Base-by-base conservation (phyloP, 176 grass and related monocot species). In the Leersia perrieri region DNA sequence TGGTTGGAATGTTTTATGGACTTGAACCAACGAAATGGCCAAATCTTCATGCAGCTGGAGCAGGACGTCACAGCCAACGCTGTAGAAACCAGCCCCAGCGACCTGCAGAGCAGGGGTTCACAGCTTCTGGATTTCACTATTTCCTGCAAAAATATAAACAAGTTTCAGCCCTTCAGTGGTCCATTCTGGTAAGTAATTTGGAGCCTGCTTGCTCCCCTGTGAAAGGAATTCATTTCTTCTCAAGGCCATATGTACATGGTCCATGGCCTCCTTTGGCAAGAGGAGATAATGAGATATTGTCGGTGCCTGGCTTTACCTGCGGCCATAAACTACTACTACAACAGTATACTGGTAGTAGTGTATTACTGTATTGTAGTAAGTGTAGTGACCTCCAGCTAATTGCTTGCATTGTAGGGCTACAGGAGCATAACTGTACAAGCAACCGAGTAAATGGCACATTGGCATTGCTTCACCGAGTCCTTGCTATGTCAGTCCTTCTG, bases 401-500 rank as follows among this genome's bases (percentile, higher is more conserved):
- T 57, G 51, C 51, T 57, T 57, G 51, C 20, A 57, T n/a, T n/a
- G n/a, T 51, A 51, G 47, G 47, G 20, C 47, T 51, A 51, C 45
- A 73, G 22, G 29, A 55, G 40, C 75, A 65, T 38, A 2, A 16
- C 32, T 16, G 53, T 57, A 29, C 33, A 26, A 44, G 62, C 68
- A 45, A 32, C 27, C 0, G 26, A 27, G 44, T 57, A 68, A 69
- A n/a, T n/a, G n/a, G n/a, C n/a, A n/a, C n/a, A n/a, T n/a, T 69
- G 45, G 78, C 77, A 9, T n/a, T 27, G 5, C 16, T 10, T 40
- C 80, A 15, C 6, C 10, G 70, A 39, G 74, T 29, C 63, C 63
- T 73, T 8, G 51, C 51, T n/a, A 26, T 38, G 81, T 51, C 81
- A 38, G 72, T 76, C 81, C 71, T 68, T 25, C 15, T 15, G 71